phyloP scores from a whole-genome alignment of 768 basidiomycete genomes.

The Brasilioporus rufonigricans region DNA sequence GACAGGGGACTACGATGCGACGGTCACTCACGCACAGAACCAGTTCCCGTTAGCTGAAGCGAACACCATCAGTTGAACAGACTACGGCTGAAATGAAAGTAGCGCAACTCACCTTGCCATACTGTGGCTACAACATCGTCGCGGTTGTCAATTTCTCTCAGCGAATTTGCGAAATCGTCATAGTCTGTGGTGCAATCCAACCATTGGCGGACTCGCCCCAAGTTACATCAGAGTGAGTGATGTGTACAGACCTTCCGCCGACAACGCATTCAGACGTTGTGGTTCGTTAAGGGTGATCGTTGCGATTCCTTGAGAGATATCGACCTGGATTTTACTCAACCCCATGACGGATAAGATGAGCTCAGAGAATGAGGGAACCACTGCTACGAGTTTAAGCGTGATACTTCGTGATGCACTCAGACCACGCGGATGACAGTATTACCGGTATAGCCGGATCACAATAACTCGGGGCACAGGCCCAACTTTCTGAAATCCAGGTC shows the following conservation, averaged over 20 bases:
- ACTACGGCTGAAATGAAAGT: not conserved
- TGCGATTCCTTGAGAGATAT: slow-evolving; percentile 57
- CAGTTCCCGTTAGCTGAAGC: slow-evolving; percentile 58
- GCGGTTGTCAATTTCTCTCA: slow-evolving; percentile 56
- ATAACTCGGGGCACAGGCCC: too few species aligned
- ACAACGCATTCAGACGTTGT: slow-evolving; percentile 57
- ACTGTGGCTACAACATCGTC: slow-evolving; percentile 64
- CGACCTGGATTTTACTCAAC: slow-evolving; percentile 41
- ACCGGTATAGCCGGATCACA: slow-evolving; percentile 13
- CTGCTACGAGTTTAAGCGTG: not conserved
- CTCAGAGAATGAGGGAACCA: not conserved
- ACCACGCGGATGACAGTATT: not conserved
- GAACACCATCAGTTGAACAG: not conserved
- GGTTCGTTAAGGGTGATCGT: slow-evolving; percentile 69
- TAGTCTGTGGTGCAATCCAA: slow-evolving; percentile 46
- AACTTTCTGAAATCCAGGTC: too few species aligned
- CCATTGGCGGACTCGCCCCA: not conserved
- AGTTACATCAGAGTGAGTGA: not conserved
- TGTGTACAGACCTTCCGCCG: slow-evolving; percentile 37
- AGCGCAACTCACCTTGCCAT: slow-evolving; percentile 52
- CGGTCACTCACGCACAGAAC: slow-evolving; percentile 64
- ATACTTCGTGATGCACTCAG: too few species aligned
- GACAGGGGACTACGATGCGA: not conserved
- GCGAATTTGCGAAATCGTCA: slow-evolving; percentile 52
- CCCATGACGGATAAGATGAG: slow-evolving; percentile 33